phyloP scores from a whole-genome alignment of 176 grass and related monocot species.

The Oryza meridionalis region DNA sequence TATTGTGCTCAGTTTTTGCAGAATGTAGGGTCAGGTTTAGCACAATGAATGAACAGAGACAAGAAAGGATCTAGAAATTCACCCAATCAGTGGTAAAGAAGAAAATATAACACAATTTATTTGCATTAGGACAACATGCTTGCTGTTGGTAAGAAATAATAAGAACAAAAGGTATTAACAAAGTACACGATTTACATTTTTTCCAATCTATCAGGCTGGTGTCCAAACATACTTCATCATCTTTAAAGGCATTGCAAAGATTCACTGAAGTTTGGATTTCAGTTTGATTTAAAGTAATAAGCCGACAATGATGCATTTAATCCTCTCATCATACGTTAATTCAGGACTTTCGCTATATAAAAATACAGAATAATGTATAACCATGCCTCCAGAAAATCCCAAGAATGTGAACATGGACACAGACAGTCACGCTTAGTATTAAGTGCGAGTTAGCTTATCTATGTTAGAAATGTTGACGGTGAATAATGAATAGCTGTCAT shows the following conservation, averaged over 20 bases:
- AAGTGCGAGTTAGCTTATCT: background rate
- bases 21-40: conserved; percentile 3
- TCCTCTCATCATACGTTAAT: background rate
- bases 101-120: background rate
- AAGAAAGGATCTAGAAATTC: background rate
- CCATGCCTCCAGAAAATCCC: background rate
- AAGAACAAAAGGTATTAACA: background rate
- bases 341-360: background rate
- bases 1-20: background rate
- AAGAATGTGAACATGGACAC: background rate
- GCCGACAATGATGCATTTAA: background rate
- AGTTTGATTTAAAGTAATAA: background rate
- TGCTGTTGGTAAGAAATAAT: background rate
- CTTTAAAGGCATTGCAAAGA: background rate
- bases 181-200: background rate
- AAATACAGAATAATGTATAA: background rate
- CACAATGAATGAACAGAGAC: background rate
- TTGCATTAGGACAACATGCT: background rate
- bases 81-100: background rate
- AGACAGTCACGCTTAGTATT: background rate
- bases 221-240: background rate
- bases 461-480: no score
- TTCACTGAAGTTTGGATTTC: background rate
- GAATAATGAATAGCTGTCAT: no score
- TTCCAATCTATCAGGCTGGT: background rate